Evolutionary conservation across 208 protist genomes (phyloP).

Genomic region (Trypanosoma cruzi): DNA sequence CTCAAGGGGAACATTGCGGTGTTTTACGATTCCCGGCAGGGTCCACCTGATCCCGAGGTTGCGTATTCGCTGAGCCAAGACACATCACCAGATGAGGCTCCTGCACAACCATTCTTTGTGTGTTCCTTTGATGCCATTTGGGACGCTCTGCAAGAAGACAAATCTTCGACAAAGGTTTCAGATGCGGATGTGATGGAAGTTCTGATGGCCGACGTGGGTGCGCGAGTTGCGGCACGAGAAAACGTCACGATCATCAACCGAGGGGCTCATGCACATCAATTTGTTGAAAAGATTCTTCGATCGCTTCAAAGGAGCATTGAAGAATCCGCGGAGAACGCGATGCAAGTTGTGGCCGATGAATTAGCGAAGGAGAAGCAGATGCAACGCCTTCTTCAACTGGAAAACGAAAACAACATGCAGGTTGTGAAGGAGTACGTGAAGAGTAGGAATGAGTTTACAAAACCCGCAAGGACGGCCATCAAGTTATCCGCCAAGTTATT

Average conservation of each 20-base stretch:
- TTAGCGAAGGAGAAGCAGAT: conserved; percentile 91
- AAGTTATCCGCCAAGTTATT: conserved; percentile 53
- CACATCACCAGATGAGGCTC: conserved; percentile 13
- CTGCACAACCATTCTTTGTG: conserved; percentile 57
- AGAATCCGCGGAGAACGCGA: conserved; percentile 77
- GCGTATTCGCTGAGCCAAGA: conserved; percentile 4
- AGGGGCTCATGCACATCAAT: conserved; percentile 50
- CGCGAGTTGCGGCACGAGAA: conserved; percentile 66
- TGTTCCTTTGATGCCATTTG: conserved; percentile 65
- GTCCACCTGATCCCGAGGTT: conserved; percentile 16
- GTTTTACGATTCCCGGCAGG: conserved; percentile 27
- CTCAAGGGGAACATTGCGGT: conserved; percentile 20
- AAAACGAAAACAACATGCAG: conserved; percentile 33
- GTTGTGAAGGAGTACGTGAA: conserved; percentile 20
- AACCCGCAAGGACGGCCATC: conserved; percentile 17
- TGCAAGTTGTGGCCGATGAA: conserved; percentile 91
- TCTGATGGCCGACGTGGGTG: conserved; percentile 60
- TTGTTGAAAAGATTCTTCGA: conserved; percentile 70
- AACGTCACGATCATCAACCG: conserved; percentile 88
- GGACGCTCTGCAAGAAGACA: conserved; percentile 39
- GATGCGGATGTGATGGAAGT: conserved; percentile 37
- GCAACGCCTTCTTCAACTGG: conserved; percentile 86
- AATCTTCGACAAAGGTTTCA: background rate
- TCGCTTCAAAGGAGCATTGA: conserved; percentile 58
- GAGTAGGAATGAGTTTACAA: conserved; percentile 14